Base-by-base conservation (phyloP, 2,329 filamentous ascomycete species). In the Aureobasidium sp. region DNA sequence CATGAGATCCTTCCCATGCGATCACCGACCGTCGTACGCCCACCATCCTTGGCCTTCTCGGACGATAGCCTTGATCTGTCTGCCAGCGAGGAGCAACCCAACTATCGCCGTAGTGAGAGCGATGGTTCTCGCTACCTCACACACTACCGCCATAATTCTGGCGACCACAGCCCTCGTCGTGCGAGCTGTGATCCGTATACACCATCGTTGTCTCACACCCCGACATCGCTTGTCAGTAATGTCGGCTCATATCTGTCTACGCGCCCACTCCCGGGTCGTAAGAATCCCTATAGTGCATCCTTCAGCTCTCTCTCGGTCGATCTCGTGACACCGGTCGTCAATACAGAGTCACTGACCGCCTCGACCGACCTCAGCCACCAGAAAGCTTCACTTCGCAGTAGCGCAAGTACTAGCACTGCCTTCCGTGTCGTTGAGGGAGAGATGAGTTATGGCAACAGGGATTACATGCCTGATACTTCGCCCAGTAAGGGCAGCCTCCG, bases 1-100 rank as follows among this genome's bases (percentile, higher is more conserved):
- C 69, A 70, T 49, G 77, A 80, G 68, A 80, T 80, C 62, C 70
- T 80, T 6, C 76, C 78, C 20, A 77, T 76, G 62, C 74, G 76
- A 45, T 80, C 77, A 8, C 79, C 79, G 1, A 80, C 75, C n/a
- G 65, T 77, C 17, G 68, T 74, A 7, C 68, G 71, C 22, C 70
- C 67, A 52, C 69, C 62, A 63, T 73, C 68, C 66, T 65, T 72
- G 64, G 73, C 74, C 27, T 76, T 76, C 67, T 78, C 77, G 25
- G 77, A 79, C 49, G 77, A 79, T 48, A 65, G 74, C 37, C 75
- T 74, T 4, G 72, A 71, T 34, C 73, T 76, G 58, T 72, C 25
- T 64, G 65, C 61, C 48, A 48, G 62, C 37, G 62, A 66, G 6
- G 31, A 47, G n/a, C 57, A 58, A 12, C 55, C 64, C 3, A 45